Percentiles rank a stretch among this genome's conserved stretches.
Evolutionary conservation across 2,329 filamentous ascomycete genomes (phyloP).

Genomic region (Malbranchea zuffiana): DNA sequence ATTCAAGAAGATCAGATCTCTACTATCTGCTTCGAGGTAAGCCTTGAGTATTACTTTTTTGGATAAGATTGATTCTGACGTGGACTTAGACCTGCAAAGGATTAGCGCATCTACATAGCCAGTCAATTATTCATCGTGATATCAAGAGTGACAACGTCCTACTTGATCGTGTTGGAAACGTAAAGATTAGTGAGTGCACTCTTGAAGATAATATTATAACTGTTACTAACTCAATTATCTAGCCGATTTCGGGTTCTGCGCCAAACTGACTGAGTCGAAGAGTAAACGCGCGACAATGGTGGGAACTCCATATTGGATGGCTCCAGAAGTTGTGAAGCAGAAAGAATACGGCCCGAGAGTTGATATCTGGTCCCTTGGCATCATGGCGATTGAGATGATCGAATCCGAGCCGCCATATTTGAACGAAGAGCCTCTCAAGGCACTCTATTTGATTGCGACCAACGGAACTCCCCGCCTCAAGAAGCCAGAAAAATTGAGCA

Average conservation of each 20-base stretch:
- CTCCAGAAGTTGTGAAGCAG: constrained; percentile 96
- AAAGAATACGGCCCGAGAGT: constrained; percentile 98
- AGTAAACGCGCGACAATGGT: constrained; percentile 99
- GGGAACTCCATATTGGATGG: constrained; percentile 99
- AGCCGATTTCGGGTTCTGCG: constrained; percentile 99
- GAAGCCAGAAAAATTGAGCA: constrained; percentile 95
- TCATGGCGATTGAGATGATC: constrained; percentile 99
- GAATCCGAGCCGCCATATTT: constrained; percentile 96
- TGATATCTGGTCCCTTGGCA: constrained; percentile 96
- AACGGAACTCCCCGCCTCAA: constrained; percentile 94
- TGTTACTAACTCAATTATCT: constrained; percentile 19
- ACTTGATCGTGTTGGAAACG: constrained; percentile 83
- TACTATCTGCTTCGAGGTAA: constrained; percentile 90
- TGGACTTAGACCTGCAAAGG: constrained; percentile 76
- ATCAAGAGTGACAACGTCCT: constrained; percentile 99
- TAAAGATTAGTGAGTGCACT: constrained; percentile 80
- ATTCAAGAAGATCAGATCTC: constrained; percentile 97
- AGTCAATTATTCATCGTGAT: constrained; percentile 97
- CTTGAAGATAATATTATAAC: not conserved
- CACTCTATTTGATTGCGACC: constrained; percentile 91
- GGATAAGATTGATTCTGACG: not conserved
- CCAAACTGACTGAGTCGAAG: constrained; percentile 93
- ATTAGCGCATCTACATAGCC: constrained; percentile 82
- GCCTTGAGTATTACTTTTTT: constrained; percentile 20
- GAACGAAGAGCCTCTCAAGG: constrained; percentile 95